A percentile compares a stretch with the other conserved stretches of the same genome.
Conservation (phyloP, 768 basidiomycete genomes). For the Chalciporus chontae region DNA sequence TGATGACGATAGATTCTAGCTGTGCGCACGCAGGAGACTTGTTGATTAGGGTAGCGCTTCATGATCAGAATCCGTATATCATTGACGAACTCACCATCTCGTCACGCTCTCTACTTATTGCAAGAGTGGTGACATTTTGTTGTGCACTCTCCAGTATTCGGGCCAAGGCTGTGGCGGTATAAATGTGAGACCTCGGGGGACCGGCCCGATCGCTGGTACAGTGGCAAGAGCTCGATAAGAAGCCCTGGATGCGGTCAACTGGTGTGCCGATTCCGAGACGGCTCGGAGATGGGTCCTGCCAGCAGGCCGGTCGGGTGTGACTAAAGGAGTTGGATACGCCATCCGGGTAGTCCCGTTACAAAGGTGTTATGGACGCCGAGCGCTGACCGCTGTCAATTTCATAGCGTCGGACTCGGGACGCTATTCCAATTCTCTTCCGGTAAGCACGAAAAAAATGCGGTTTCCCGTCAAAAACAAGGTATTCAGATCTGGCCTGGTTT, state of each 20-base stretch:
- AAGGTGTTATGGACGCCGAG: neutral
- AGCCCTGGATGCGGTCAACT: too few relatives aligned
- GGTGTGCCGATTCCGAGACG: too few relatives aligned
- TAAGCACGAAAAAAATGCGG: constrained; percentile 1
- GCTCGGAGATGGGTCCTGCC: neutral
- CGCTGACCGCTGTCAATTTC: neutral
- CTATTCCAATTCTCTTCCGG: constrained; percentile 11
- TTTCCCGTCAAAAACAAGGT: constrained; percentile 14
- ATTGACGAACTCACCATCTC: neutral
- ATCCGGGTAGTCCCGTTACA: neutral
- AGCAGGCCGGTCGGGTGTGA: neutral
- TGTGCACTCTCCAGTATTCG: too few relatives aligned
- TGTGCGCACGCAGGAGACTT: too few relatives aligned
- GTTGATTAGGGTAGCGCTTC: too few relatives aligned
- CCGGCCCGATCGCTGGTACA: too few relatives aligned
- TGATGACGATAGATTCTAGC: neutral
- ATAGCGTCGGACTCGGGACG: constrained; percentile 13
- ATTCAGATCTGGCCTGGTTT: constrained; percentile 4
- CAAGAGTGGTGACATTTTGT: neutral
- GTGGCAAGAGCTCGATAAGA: too few relatives aligned
- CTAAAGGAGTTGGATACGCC: too few relatives aligned
- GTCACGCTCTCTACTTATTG: neutral
- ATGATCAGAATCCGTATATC: too few relatives aligned
- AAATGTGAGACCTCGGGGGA: too few relatives aligned
- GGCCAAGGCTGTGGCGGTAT: too few relatives aligned